Evolutionary conservation across 2,329 filamentous ascomycete genomes (phyloP).

Genomic region (Neospermospora avenae): DNA sequence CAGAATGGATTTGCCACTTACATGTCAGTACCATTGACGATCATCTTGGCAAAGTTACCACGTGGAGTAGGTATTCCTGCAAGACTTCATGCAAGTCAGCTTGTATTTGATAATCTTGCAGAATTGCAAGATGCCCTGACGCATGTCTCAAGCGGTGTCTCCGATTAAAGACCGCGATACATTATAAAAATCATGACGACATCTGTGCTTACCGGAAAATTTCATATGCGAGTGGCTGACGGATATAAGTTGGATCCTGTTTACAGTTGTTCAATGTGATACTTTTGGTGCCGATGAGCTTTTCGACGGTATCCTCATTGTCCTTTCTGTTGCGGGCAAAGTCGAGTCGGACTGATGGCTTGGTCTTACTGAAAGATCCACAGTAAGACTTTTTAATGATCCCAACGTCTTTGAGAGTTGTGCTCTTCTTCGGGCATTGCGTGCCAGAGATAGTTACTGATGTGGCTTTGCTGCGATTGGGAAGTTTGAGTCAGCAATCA

Average conservation of each 20-base stretch:
- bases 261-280: conserved; percentile 3
- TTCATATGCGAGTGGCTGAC: conserved; percentile 1
- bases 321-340: neutral
- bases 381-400: conserved; percentile 11
- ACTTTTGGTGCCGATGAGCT: conserved; percentile 1
- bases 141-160: too few relatives aligned
- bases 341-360: conserved; percentile 5
- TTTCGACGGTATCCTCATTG: conserved; percentile 1
- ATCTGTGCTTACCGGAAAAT: neutral
- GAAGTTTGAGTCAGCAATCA: too few relatives aligned
- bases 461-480: neutral
- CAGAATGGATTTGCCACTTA: too few relatives aligned
- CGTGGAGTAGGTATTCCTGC: neutral
- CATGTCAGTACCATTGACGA: conserved; percentile 1
- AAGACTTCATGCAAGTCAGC: neutral
- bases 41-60: neutral
- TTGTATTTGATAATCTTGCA: too few relatives aligned
- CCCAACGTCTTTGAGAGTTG: neutral
- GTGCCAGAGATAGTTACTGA: conserved; percentile 1
- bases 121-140: too few relatives aligned
- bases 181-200: too few relatives aligned
- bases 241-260: neutral
- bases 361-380: conserved; percentile 6
- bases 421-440: neutral
- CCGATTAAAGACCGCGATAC: too few relatives aligned